These are phyloP conservation scores for Diplodia scrobiculata DNA, from an alignment of 2,329 filamentous ascomycete species.

Conservation along the genomic window DNA sequence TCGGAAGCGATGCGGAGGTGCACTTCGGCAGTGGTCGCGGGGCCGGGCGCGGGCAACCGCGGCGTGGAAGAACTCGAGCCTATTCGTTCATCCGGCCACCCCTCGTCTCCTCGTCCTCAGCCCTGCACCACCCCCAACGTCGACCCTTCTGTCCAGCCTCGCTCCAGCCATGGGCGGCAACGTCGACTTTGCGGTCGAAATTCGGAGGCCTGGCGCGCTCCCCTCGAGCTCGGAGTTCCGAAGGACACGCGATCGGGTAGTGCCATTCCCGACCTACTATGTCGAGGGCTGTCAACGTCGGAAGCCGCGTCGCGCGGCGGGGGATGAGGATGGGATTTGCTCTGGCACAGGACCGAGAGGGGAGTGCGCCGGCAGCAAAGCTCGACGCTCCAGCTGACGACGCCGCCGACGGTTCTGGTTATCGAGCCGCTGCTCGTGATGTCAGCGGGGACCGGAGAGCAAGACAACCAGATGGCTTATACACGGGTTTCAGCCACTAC, in stretches of 20 bases:
- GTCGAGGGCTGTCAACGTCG: background rate
- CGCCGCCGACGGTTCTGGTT: background rate
- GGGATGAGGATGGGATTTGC: background rate
- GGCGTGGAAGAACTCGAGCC: slow-evolving; percentile 14
- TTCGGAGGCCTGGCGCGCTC: background rate
- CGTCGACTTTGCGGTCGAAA: no score
- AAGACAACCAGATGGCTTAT: background rate
- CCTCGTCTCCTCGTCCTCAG: background rate
- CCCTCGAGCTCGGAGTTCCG: background rate
- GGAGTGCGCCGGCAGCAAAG: background rate
- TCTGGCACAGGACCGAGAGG: background rate
- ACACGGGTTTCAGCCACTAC: slow-evolving; percentile 10
- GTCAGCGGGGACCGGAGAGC: background rate
- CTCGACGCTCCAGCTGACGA: slow-evolving; percentile 20
- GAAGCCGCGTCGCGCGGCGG: background rate
- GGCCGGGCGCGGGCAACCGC: slow-evolving; percentile 1
- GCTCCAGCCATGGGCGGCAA: background rate
- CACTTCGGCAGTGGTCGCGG: slow-evolving; percentile 22
- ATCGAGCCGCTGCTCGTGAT: slow-evolving; percentile 11
- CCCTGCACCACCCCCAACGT: slow-evolving; percentile 9
- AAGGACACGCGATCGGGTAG: slow-evolving; percentile 11
- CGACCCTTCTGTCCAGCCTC: background rate
- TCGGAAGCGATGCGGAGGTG: slow-evolving; percentile 22
- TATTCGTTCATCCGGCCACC: slow-evolving; percentile 21
- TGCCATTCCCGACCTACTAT: slow-evolving; percentile 8